Evolutionary conservation across 2,329 filamentous ascomycete genomes (phyloP).

Genomic region (Epichloe sylvatica): DNA sequence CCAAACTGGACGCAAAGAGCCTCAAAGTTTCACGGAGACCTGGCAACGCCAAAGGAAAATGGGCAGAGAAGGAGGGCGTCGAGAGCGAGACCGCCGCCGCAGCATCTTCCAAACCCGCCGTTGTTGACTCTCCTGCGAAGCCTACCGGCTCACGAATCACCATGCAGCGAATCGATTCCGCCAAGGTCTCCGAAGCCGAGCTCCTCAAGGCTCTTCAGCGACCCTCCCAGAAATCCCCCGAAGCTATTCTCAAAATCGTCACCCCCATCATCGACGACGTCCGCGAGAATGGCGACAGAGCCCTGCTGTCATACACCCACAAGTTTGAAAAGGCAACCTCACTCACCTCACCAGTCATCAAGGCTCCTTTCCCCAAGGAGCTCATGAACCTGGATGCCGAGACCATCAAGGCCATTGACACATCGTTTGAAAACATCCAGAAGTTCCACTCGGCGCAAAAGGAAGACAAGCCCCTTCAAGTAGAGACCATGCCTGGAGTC

Average conservation of each 20-base stretch:
- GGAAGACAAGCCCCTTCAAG: conserved; percentile 64
- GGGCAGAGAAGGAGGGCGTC: conserved; percentile 72
- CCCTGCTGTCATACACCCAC: conserved; percentile 84
- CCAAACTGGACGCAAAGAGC: conserved; percentile 84
- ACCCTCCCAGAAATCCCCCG: conserved; percentile 93
- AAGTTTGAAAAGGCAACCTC: conserved; percentile 96
- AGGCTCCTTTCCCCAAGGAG: conserved; percentile 71
- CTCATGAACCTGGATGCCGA: conserved; percentile 77
- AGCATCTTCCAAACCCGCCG: conserved; percentile 18
- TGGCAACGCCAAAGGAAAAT: conserved; percentile 88
- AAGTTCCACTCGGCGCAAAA: conserved; percentile 89
- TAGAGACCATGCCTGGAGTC: conserved; percentile 97
- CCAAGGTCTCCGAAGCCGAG: conserved; percentile 46
- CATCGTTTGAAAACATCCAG: conserved; percentile 85
- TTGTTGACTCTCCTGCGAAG: conserved; percentile 19
- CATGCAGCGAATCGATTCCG: conserved; percentile 68
- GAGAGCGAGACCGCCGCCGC: conserved; percentile 24
- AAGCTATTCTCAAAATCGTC: conserved; percentile 82
- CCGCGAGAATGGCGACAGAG: conserved; percentile 69
- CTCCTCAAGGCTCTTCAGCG: conserved; percentile 67
- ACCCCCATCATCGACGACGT: conserved; percentile 85
- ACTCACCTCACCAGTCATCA: conserved; percentile 75
- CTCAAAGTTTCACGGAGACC: conserved; percentile 87
- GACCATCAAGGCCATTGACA: conserved; percentile 82
- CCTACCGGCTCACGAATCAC: conserved; percentile 45